Evolutionary conservation across 169 alveolate genomes (phyloP).

Genomic region (Babesia bigemina): DNA sequence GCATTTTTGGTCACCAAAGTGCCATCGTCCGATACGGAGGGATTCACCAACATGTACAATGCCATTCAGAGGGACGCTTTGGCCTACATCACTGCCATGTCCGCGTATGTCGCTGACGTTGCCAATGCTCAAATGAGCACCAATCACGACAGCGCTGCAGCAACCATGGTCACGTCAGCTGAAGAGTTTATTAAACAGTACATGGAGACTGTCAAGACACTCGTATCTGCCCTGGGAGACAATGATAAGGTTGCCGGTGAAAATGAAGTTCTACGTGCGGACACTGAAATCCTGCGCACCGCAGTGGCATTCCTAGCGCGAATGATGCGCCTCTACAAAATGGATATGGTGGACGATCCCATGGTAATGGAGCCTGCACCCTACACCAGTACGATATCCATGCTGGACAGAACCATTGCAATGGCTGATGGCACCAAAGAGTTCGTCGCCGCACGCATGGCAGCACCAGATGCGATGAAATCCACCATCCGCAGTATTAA

Average conservation of each 20-base stretch:
- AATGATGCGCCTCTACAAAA: not conserved
- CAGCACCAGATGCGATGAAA: too few relatives aligned
- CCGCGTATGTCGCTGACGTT: not conserved
- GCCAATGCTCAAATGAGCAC: not conserved
- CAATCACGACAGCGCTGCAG: not conserved
- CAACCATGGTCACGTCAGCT: not conserved
- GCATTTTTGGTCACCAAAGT: not conserved
- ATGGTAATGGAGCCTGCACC: not conserved
- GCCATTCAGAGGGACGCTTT: not conserved
- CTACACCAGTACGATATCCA: not conserved
- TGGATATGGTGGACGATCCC: not conserved
- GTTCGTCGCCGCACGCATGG: not conserved
- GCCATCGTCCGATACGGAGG: not conserved
- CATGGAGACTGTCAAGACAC: not conserved
- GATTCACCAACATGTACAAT: not conserved
- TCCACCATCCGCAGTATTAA: too few relatives aligned
- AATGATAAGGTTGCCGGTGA: not conserved
- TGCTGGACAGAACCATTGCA: not conserved
- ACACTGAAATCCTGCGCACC: not conserved
- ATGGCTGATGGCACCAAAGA: not conserved
- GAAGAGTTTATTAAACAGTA: not conserved
- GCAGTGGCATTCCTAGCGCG: not conserved
- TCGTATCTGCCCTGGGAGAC: not conserved
- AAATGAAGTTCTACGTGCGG: not conserved
- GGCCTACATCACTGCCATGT: not conserved